A percentile compares a stretch with the other conserved stretches of the same genome.
Conservation (phyloP, 495 filamentous ascomycete genomes). For the Copromyces sp. region DNA sequence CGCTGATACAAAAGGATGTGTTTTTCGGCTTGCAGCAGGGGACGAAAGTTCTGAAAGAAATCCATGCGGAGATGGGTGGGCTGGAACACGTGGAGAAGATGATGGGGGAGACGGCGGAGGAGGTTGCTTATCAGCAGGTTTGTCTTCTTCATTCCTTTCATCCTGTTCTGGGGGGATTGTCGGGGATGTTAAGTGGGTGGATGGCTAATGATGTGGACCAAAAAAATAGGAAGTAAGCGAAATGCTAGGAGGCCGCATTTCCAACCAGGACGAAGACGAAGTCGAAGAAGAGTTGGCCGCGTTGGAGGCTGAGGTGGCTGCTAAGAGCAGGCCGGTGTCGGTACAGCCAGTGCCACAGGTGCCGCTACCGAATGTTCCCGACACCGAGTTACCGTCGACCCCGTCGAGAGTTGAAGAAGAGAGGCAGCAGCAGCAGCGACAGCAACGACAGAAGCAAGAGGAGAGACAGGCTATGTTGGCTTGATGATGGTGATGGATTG, state of each 20-base stretch:
- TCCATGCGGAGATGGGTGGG: conserved; percentile 92
- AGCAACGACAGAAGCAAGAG: conserved; percentile 8
- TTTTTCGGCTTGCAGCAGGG: conserved; percentile 88
- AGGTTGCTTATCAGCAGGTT: conserved; percentile 78
- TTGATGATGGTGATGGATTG: conserved; percentile 11
- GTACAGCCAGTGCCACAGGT: conserved; percentile 7
- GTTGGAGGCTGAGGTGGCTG: conserved; percentile 55
- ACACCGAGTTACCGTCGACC: conserved; percentile 28
- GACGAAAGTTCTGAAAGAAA: conserved; percentile 77
- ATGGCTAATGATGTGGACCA: not conserved
- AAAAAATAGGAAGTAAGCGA: conserved; percentile 68
- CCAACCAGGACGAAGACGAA: conserved; percentile 91
- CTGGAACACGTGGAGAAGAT: conserved; percentile 86
- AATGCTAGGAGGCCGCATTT: conserved; percentile 76
- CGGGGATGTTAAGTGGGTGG: not conserved
- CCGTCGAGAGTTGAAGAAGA: conserved; percentile 14
- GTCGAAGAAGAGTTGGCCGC: conserved; percentile 89
- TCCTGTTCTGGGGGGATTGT: not conserved
- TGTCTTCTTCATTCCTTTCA: conserved; percentile 7
- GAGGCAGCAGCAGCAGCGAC: conserved; percentile 14
- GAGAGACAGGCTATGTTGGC: conserved; percentile 39
- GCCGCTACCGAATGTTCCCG: conserved; percentile 51
- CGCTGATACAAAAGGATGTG: conserved; percentile 90
- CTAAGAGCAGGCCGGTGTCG: not conserved
- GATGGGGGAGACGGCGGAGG: conserved; percentile 85